phyloP scores from a whole-genome alignment of 257 asterid species.

The Solanum bulbocastanum region DNA sequence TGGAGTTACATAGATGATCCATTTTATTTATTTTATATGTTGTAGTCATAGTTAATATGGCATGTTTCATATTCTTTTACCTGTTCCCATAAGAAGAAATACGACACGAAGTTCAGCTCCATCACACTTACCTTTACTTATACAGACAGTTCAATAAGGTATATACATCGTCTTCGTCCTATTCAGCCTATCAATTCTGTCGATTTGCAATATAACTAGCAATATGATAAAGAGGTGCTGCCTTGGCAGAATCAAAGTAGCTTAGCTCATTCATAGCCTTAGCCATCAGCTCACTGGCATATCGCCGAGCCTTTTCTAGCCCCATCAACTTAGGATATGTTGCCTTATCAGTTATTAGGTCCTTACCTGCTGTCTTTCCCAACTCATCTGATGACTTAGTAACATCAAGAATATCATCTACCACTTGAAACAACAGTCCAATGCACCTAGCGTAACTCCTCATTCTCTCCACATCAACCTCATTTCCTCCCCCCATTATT shows the following conservation, averaged over 20 bases:
- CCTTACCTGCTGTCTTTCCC: conserved; percentile 74
- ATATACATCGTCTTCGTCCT: not conserved
- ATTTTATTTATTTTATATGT: no score
- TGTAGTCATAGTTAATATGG: no score
- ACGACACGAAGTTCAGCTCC: not conserved
- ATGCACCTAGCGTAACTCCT: conserved; percentile 44
- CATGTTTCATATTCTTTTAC: not conserved
- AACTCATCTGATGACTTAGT: conserved; percentile 39
- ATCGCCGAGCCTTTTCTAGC: conserved; percentile 34
- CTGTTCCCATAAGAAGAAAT: not conserved
- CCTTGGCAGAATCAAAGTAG: conserved; percentile 36
- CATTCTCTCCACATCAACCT: conserved; percentile 37
- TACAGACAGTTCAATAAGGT: not conserved
- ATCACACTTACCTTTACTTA: not conserved
- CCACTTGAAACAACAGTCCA: conserved; percentile 70
- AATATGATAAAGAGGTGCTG: conserved; percentile 50
- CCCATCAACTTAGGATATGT: conserved; percentile 70
- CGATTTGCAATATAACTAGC: conserved; percentile 54
- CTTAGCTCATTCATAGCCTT: conserved; percentile 50
- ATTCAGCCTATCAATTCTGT: conserved; percentile 18
- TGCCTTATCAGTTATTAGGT: conserved; percentile 39
- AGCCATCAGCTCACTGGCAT: conserved; percentile 31
- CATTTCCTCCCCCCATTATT: conserved; percentile 55
- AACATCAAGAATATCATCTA: conserved; percentile 62
- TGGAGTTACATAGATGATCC: not conserved